Percentiles rank a stretch among this genome's conserved stretches.
phyloP scores from a whole-genome alignment of 2,329 filamentous ascomycete genomes.

The Lithohypha guttulata region DNA sequence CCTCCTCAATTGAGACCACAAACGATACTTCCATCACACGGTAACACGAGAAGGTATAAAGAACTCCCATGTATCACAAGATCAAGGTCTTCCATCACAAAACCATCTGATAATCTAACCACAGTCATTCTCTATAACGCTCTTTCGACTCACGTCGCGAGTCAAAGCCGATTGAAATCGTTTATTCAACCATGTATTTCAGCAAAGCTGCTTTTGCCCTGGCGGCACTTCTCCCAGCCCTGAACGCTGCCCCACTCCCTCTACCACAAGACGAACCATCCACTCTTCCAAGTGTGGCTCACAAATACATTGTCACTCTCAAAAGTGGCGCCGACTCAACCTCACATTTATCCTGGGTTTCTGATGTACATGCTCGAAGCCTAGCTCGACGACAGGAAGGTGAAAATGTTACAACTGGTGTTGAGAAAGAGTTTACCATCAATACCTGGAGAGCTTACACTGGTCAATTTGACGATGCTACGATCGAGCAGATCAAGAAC shows the following conservation, averaged over 20 bases:
- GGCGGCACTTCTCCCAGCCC: constrained; percentile 5
- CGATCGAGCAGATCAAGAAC: constrained; percentile 30
- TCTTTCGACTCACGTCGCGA: too few relatives aligned
- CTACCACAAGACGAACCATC: constrained; percentile 1
- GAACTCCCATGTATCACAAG: background rate
- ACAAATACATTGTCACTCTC: constrained; percentile 23
- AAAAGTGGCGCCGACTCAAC: constrained; percentile 24
- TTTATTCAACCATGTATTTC: constrained; percentile 7
- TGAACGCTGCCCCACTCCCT: constrained; percentile 6
- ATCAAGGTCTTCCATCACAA: background rate
- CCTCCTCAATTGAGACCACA: background rate
- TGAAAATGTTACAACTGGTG: constrained; percentile 18
- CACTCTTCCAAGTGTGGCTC: constrained; percentile 14
- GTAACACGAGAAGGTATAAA: constrained; percentile 5
- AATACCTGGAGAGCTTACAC: constrained; percentile 34
- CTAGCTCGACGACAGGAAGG: constrained; percentile 26
- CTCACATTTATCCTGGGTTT: constrained; percentile 29
- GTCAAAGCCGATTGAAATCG: too few relatives aligned
- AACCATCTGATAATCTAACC: too few relatives aligned
- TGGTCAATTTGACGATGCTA: constrained; percentile 36
- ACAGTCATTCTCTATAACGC: background rate
- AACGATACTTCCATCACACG: background rate
- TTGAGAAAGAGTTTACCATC: constrained; percentile 36
- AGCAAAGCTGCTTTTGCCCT: constrained; percentile 4
- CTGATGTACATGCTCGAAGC: constrained; percentile 29